Base-by-base conservation (phyloP, 768 basidiomycete species). In the Mycena maculata region DNA sequence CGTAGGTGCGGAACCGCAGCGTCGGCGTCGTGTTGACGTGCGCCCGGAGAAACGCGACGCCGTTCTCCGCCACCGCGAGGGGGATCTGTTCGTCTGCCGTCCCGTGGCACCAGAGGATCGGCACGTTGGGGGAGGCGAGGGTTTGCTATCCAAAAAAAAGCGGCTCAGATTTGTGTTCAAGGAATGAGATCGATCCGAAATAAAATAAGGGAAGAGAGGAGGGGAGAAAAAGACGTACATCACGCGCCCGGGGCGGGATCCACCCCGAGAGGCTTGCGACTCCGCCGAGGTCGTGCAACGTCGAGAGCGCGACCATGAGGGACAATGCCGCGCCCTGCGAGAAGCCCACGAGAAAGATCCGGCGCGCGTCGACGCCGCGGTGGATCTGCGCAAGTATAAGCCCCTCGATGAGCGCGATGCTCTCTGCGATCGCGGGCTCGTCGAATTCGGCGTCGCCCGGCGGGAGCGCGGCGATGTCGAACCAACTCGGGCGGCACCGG, bases 41-140 rank as follows among this genome's bases (percentile, higher is more conserved):
- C 20, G 75, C 65, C 11, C 75, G 70, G 23, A 84, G 65, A 63
- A 81, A 84, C 4, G 69, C 41, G 15, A 76, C 71, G 6, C 75
- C 75, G 41, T 81, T 78, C 52, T 80, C 71, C 2, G 74, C 82
- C 57, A 76, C 74, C 9, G 74, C 69, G 5, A 78, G 60, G 9
- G 84, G 83, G 30, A 85, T 80, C 30, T 81, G 78, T 0, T 27
- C 38, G 60, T 85, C 84, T 7, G 72, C 71, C 33, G 47, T 72
- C 22, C 84, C 84, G 57, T 84, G 82, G 15, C 79, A 81, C 80
- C 82, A 84, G 45, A 85, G 75, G 6, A 85, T 75, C 1, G 82
- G 83, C 8, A 83, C 69, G 52, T 70, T 74, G 18, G 79, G 78
- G 30, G 77, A 70, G 38, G 79, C 72, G 27, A 78, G 72, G 70